Conservation (phyloP, 305 asterid species). For the Petunia hybrid region DNA sequence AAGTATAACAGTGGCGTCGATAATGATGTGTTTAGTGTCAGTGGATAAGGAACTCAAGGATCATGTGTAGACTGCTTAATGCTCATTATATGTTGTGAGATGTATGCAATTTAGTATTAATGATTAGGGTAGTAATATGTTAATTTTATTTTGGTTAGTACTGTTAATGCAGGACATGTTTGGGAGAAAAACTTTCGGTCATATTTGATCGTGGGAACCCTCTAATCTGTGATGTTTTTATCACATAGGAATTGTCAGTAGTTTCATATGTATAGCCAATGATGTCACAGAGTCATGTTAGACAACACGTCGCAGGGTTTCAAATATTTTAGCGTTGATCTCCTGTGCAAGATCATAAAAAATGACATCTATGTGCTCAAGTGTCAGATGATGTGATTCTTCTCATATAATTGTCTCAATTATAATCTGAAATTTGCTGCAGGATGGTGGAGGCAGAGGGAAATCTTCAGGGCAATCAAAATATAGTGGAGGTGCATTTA, state of each 20-base stretch:
- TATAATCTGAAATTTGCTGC: conserved; percentile 28
- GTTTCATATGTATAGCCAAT: not conserved
- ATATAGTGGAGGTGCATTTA: conserved; percentile 73
- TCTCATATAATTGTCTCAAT: not conserved
- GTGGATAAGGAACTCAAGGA: not conserved
- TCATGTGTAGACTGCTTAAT: not conserved
- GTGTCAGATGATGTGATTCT: not conserved
- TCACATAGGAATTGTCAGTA: not conserved
- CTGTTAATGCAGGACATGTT: not conserved
- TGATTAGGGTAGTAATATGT: not conserved
- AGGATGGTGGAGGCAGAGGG: conserved; percentile 72
- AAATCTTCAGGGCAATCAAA: conserved; percentile 57
- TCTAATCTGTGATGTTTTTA: not conserved
- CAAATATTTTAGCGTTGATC: not conserved
- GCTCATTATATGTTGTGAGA: not conserved
- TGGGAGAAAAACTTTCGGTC: not conserved
- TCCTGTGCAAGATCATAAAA: not conserved
- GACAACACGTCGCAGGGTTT: not conserved
- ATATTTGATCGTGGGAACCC: conserved; percentile 2
- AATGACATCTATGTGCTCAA: not conserved
- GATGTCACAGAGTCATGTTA: not conserved
- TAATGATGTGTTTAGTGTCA: not conserved
- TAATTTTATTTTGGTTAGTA: not conserved
- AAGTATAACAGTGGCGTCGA: not conserved
- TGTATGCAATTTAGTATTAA: not conserved